Conservation (phyloP, 345 rosid species). For the Salix exigua region DNA sequence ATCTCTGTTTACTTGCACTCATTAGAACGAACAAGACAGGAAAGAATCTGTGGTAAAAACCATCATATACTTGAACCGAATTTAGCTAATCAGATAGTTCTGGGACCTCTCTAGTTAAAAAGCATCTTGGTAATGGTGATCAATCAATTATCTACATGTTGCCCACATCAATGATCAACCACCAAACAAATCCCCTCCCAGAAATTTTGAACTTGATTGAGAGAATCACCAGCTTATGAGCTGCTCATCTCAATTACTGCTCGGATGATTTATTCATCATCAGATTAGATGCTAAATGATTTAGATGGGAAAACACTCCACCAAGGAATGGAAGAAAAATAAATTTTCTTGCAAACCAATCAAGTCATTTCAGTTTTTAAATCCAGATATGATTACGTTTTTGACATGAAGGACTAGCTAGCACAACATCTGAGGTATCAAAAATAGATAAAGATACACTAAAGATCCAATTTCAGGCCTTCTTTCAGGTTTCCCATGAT, state of each 20-base stretch:
- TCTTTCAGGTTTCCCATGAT: conserved; percentile 8
- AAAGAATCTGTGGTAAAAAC: background rate
- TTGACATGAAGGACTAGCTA: background rate
- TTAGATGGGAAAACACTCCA: background rate
- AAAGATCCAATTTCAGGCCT: background rate
- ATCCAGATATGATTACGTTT: conserved; percentile 7
- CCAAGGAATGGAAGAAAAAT: background rate
- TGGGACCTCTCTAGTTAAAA: background rate
- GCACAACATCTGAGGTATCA: background rate
- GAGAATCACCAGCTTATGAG: too few species aligned
- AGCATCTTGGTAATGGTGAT: background rate
- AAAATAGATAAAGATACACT: background rate
- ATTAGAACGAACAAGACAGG: background rate
- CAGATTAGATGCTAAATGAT: too few species aligned
- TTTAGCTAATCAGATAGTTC: background rate
- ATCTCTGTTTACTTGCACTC: background rate
- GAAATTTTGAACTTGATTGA: too few species aligned
- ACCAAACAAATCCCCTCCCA: too few species aligned
- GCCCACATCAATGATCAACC: too few species aligned
- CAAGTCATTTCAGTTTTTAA: conserved; percentile 8
- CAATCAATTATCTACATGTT: background rate
- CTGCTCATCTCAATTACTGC: too few species aligned
- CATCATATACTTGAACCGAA: background rate
- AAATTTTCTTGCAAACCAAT: background rate
- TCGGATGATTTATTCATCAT: too few species aligned